Base-by-base conservation (phyloP, 1,284 basidiomycete species). In the Ustilago trichophora region DNA sequence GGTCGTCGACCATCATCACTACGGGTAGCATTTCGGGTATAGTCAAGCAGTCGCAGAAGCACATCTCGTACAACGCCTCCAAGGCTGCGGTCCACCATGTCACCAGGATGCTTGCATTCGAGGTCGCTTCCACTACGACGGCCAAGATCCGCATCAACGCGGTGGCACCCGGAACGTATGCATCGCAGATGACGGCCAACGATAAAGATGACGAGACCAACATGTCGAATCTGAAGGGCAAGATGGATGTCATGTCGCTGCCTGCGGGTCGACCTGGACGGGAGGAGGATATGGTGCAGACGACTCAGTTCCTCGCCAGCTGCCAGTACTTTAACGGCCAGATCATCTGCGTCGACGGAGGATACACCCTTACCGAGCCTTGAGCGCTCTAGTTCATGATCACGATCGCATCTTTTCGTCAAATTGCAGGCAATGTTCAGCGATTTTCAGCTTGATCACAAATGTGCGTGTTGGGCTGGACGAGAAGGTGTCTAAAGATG, bases 251-350 rank as follows among this genome's bases (percentile, higher is more conserved):
- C 7, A 53, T 72, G 48, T 16, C 49, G 38, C 37, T 76, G 40
- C 73, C 75, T 32, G 73, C 66, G 3, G 63, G 67, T 16, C 36
- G 75, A 12, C 73, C 75, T 4, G 76, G 73, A 9, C 33, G 55
- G 16, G 59, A 73, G 24, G 75, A 75, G 47, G 75, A 78, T 27
- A 77, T 77, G 76, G 75, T 74, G 9, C 53, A 53, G 41, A 46
- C 50, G 8, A 59, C 56, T 18, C 70, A 70, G 24, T 72, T 49
- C 33, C 37, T 72, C 24, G 73, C 67, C 5, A 45, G 45, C 16
- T 59, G 50, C 27, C 66, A 76, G 62, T 75, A 69, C 33, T 36
- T 71, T 29, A 66, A 73, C 29, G 68, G 72, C 4, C 58, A 63
- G 31, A 29, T 72, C 19, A 29, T 75, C n/a, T 44, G 52, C 16